Evolutionary conservation across 2,329 filamentous ascomycete species (phyloP).

Genomic region (Didymella glomerata): DNA sequence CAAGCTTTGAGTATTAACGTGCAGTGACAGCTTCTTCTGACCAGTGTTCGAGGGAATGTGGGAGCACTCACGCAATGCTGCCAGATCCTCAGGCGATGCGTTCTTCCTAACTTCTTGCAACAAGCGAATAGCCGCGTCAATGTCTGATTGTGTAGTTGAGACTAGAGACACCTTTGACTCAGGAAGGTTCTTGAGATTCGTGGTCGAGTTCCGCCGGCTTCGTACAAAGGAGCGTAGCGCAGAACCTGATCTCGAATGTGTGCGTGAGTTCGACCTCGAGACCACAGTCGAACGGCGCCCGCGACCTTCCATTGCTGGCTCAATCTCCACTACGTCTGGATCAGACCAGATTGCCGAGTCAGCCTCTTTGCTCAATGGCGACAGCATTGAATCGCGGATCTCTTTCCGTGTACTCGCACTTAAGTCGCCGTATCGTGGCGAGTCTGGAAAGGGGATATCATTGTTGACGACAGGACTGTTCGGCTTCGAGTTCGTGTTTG

Average conservation of each 20-base stretch:
- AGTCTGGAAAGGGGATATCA: constrained; percentile 34
- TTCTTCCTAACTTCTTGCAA: constrained; percentile 59
- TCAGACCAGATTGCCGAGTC: constrained; percentile 26
- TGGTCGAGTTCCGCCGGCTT: constrained; percentile 23
- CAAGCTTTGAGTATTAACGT: background rate
- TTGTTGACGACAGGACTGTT: constrained; percentile 25
- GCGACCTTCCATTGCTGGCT: constrained; percentile 35
- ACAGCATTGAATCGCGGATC: constrained; percentile 41
- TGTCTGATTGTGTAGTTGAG: constrained; percentile 51
- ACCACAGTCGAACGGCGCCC: constrained; percentile 36
- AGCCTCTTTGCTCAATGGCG: constrained; percentile 39
- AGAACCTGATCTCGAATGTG: constrained; percentile 38
- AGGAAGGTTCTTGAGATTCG: constrained; percentile 34
- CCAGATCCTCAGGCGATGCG: constrained; percentile 58
- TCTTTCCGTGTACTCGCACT: constrained; percentile 41
- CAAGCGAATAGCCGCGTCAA: constrained; percentile 56
- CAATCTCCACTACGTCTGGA: constrained; percentile 32
- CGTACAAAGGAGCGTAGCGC: constrained; percentile 32
- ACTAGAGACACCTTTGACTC: constrained; percentile 43
- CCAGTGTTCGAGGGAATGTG: background rate
- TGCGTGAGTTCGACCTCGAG: constrained; percentile 41
- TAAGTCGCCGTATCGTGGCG: constrained; percentile 34
- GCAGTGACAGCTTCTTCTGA: background rate
- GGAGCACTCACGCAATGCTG: constrained; percentile 50
- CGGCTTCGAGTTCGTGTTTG: constrained; percentile 44